Evolutionary conservation across 176 grass and related monocot genomes (phyloP), one percentile per base, ranked within the genome.

Genomic region (Aegilops sharonensis): DNA sequence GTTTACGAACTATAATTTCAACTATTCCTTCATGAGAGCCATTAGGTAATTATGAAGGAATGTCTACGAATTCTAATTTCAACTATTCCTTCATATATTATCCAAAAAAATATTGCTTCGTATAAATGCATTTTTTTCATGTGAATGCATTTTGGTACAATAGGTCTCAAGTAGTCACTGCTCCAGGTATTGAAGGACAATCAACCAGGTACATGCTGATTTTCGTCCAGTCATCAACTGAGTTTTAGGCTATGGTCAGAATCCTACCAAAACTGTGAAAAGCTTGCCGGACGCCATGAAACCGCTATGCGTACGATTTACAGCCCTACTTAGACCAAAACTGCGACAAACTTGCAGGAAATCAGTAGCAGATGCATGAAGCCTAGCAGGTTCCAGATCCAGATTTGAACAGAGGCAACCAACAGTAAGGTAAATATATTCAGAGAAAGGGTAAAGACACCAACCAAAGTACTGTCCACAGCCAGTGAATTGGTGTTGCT

Each of bases 381-480:
- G 18, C 21, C 68, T 21, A 77, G 21, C 29, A 82, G 40, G 35
- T 78, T 77, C 30, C 37, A 82, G 75, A 64, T 78, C 5, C 43
- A 79, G 29, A 78, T 10, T 17, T 21, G 30, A 50, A 78, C 35
- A 79, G 3, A 37, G 5, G 20, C 20, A 78, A 78, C 47, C 23
- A 27, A 76, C 13, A 32, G 13, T 32, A 77, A 86, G 81, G 63
- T 45, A 78, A 32, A 87, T 71, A 79, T 86, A 37, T 13, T 84
- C 39, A 64, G 52, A 78, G 24, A 82, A 85, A 73, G 61, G 60
- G n/a, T 48, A 40, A 70, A 80, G 27, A 84, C 82, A 96, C 92
- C 39, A 78, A 94, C 97, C 97, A 98, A 83, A 79, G 92, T 90
- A 67, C 89, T 92, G 62, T 92, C 88, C 63, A 79, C 71, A 52